A percentile compares a stretch with the other conserved stretches of the same genome.
Conservation (phyloP, 805 yeast genomes). For the Myxozyma neglecta region DNA sequence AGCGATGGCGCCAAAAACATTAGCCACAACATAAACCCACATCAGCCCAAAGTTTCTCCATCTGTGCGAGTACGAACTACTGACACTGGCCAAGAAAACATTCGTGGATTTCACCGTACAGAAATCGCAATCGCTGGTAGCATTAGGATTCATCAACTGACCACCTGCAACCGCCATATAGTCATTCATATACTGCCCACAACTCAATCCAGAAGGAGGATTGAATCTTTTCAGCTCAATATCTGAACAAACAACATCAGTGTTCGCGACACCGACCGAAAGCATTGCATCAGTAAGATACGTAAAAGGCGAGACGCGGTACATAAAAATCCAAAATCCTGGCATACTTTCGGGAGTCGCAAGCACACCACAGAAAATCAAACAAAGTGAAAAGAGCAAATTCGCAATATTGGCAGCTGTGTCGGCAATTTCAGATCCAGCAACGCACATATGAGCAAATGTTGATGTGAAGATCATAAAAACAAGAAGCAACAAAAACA, state of each 20-base stretch:
- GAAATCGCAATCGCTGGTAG: slow-evolving; percentile 56
- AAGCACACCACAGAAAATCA: slow-evolving; percentile 70
- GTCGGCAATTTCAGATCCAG: slow-evolving; percentile 36
- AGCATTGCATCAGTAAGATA: slow-evolving; percentile 63
- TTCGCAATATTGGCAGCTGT: slow-evolving; percentile 33
- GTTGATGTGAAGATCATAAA: slow-evolving; percentile 49
- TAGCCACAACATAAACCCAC: slow-evolving; percentile 47
- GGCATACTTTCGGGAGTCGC: slow-evolving; percentile 62
- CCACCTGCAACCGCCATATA: slow-evolving; percentile 55
- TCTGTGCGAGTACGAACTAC: slow-evolving; percentile 49
- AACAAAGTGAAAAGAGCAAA: slow-evolving; percentile 55
- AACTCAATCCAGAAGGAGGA: slow-evolving; percentile 59
- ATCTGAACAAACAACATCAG: slow-evolving; percentile 51
- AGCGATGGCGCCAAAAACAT: slow-evolving; percentile 46
- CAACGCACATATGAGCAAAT: slow-evolving; percentile 53
- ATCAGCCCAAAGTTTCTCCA: slow-evolving; percentile 69
- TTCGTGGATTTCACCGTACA: slow-evolving; percentile 23
- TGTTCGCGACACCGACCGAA: slow-evolving; percentile 50
- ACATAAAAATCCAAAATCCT: slow-evolving; percentile 83
- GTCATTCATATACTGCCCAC: slow-evolving; percentile 53
- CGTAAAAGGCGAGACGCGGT: slow-evolving; percentile 68
- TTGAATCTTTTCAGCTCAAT: slow-evolving; percentile 56
- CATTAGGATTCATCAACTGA: slow-evolving; percentile 50
- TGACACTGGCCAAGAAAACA: slow-evolving; percentile 39
- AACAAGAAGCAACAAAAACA: slow-evolving; percentile 29